A percentile compares a stretch with the other conserved stretches of the same genome.
Evolutionary conservation across 192 early-diverging fungal genomes (phyloP).

Genomic region (Coemansia reversa): DNA sequence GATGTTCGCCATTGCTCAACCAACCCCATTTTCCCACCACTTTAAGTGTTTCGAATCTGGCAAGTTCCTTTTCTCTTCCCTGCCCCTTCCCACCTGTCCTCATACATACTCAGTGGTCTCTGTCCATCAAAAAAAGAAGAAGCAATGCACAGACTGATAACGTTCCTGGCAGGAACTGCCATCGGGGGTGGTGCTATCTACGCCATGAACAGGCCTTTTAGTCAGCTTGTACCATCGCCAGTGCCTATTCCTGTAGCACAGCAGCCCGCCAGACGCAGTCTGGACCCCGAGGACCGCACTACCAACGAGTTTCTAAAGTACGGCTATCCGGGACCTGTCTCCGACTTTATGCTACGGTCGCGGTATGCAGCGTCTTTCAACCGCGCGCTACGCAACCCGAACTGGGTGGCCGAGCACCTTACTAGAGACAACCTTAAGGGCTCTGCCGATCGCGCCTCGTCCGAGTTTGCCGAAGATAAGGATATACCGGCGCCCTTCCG

Average conservation of each 20-base stretch:
- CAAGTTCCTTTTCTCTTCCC: background rate
- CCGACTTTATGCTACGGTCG: conserved; percentile 66
- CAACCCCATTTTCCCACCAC: no score
- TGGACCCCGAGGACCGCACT: conserved; percentile 4
- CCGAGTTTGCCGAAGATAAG: conserved; percentile 77
- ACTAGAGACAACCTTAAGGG: conserved; percentile 60
- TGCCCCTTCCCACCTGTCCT: background rate
- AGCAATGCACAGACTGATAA: conserved; percentile 37
- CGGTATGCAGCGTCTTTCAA: conserved; percentile 78
- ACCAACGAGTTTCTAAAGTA: conserved; percentile 42
- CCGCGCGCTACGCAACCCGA: conserved; percentile 69
- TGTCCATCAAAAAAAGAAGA: conserved; percentile 3
- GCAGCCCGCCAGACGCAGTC: conserved; percentile 3
- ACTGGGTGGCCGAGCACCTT: conserved; percentile 77
- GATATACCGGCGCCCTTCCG: conserved; percentile 73
- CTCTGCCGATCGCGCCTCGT: conserved; percentile 56
- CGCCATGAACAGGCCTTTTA: conserved; percentile 9
- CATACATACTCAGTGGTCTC: background rate
- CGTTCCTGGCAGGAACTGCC: conserved; percentile 45
- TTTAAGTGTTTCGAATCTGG: no score
- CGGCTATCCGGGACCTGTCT: conserved; percentile 66
- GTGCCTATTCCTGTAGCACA: background rate
- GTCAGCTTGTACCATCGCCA: background rate
- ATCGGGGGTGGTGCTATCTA: conserved; percentile 48
- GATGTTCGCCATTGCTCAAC: no score